Percentiles rank a stretch among this genome's conserved stretches.
These are phyloP conservation scores for Platanthera guangdongensis DNA, from an alignment of 106 monocot species.

Conservation along the genomic window DNA sequence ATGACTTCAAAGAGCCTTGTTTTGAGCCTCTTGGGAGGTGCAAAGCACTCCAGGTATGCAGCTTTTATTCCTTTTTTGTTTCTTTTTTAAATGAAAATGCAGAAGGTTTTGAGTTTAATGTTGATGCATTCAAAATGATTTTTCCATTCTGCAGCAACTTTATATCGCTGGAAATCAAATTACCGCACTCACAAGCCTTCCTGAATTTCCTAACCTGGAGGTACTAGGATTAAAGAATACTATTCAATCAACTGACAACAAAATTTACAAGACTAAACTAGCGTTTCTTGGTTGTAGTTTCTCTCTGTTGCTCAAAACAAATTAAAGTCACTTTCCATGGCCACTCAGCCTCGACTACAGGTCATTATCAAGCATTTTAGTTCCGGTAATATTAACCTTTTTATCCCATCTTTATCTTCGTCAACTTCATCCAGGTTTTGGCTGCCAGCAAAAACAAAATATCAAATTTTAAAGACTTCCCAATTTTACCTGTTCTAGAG, in stretches of 20 bases:
- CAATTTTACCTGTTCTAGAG: conserved; percentile 83
- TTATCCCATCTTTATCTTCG: not conserved
- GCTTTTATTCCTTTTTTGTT: not conserved
- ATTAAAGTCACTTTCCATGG: conserved; percentile 81
- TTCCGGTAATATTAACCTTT: not conserved
- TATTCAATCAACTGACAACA: not conserved
- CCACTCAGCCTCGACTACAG: conserved; percentile 88
- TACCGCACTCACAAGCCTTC: conserved; percentile 74
- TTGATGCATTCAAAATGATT: not conserved
- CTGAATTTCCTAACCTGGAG: conserved; percentile 87
- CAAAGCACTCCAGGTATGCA: conserved; percentile 78
- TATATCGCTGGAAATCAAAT: conserved; percentile 99
- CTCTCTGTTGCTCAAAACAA: conserved; percentile 94
- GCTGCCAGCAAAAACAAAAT: conserved; percentile 98
- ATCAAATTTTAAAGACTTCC: conserved; percentile 79
- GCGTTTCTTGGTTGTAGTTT: conserved; percentile 48
- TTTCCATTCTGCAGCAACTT: conserved; percentile 67
- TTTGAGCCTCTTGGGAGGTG: conserved; percentile 91
- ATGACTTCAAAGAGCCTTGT: conserved; percentile 74
- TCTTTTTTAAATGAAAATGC: conserved; percentile 2
- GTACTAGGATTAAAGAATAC: conserved; percentile 21
- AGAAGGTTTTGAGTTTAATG: not conserved
- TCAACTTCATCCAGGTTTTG: conserved; percentile 46
- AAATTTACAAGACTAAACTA: conserved; percentile 12
- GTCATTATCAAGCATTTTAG: conserved; percentile 17